Evolutionary conservation across 495 filamentous ascomycete species (phyloP).

Genomic region (Neurospora sp.): DNA sequence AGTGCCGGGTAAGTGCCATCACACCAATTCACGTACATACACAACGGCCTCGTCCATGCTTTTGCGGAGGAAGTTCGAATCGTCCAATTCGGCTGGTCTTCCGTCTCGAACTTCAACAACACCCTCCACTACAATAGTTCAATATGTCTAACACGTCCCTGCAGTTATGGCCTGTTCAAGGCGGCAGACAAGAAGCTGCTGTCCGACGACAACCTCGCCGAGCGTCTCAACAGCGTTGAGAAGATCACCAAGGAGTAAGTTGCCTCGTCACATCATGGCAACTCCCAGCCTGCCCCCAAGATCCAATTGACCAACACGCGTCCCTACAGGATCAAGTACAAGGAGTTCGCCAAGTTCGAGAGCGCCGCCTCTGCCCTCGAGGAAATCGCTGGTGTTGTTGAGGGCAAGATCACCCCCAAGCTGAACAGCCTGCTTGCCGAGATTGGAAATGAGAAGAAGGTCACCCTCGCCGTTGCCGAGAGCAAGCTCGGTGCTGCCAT

Average conservation of each 20-base stretch:
- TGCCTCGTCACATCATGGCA: not conserved
- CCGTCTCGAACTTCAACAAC: not conserved
- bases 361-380: slow-evolving; percentile 77
- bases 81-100: not conserved
- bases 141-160: slow-evolving; percentile 5
- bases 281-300: not conserved
- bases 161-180: slow-evolving; percentile 86
- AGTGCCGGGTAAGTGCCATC: slow-evolving; percentile 57
- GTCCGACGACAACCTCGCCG: slow-evolving; percentile 65
- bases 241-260: slow-evolving; percentile 79
- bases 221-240: slow-evolving; percentile 69
- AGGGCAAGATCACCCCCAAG: slow-evolving; percentile 93
- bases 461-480: slow-evolving; percentile 88
- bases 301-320: slow-evolving; percentile 3
- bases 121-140: not conserved
- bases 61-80: not conserved
- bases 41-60: not conserved
- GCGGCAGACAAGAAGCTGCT: slow-evolving; percentile 96
- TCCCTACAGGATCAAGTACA: slow-evolving; percentile 68
- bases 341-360: slow-evolving; percentile 94
- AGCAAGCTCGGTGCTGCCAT: slow-evolving; percentile 89
- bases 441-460: slow-evolving; percentile 96
- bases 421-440: slow-evolving; percentile 70
- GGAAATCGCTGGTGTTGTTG: slow-evolving; percentile 76
- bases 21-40: not conserved